A percentile compares a stretch with the other conserved stretches of the same genome.
phyloP scores from a whole-genome alignment of 306 rosid species.

The Vigna mungo region DNA sequence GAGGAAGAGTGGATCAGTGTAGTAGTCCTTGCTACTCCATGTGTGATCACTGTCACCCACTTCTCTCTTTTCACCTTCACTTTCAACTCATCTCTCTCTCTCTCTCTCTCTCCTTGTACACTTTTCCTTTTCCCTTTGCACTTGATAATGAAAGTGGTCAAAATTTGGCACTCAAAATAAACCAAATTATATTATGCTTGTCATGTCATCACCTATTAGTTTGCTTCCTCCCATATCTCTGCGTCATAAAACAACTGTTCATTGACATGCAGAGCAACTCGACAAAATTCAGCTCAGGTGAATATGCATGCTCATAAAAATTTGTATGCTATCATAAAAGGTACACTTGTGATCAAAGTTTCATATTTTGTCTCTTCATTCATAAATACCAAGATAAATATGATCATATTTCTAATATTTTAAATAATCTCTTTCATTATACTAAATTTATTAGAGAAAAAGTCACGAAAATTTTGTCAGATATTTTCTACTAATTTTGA shows the following conservation, averaged over 20 bases:
- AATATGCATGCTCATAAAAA: slow-evolving; percentile 3
- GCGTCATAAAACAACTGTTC: slow-evolving; percentile 11
- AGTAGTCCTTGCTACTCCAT: slow-evolving; percentile 44
- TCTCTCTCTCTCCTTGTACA: not conserved
- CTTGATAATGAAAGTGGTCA: slow-evolving; percentile 32
- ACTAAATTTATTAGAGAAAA: too few species aligned
- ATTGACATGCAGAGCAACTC: slow-evolving; percentile 37
- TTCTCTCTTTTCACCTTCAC: slow-evolving; percentile 39
- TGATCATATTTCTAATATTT: too few species aligned
- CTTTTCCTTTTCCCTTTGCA: slow-evolving; percentile 16
- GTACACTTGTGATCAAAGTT: too few species aligned
- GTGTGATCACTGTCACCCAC: slow-evolving; percentile 66
- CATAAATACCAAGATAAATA: not conserved
- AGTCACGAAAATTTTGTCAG: too few species aligned
- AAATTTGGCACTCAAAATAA: slow-evolving; percentile 22
- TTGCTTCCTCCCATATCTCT: not conserved
- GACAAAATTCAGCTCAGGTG: slow-evolving; percentile 31
- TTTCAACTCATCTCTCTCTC: not conserved
- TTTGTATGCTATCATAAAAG: too few species aligned
- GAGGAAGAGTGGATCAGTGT: slow-evolving; percentile 28
- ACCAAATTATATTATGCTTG: not conserved
- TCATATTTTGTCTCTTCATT: not conserved
- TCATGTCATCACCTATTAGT: not conserved
- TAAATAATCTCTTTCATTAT: too few species aligned
- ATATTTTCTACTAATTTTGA: too few species aligned